Evolutionary conservation across 1,284 basidiomycete genomes (phyloP), one percentile per base, ranked within the genome.

Genomic region (Volvariella volvacea): DNA sequence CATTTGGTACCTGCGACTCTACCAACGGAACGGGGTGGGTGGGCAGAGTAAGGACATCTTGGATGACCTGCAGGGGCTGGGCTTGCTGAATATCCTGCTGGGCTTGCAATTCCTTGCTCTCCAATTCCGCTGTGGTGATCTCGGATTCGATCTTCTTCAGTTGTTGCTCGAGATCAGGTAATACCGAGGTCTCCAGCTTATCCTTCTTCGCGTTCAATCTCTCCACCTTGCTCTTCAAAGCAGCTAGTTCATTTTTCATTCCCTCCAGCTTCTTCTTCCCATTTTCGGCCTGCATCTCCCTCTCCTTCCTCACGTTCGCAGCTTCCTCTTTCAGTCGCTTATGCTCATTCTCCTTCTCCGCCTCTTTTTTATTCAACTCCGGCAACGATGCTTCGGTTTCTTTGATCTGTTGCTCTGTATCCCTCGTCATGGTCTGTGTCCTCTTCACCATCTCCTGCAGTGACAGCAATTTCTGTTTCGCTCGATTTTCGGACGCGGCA

Each of bases 381-480:
- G 79, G 78, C 25, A 83, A 53, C 17, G 67, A 63, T 0, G 57
- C 64, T 56, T 87, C 78, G 10, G 84, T 62, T 22, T 74, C 71
- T 36, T 55, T 56, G 1, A 72, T 68, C 50, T 64, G 57, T 22
- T 70, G 66, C 46, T 84, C 76, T 14, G 78, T 71, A 41, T 83
- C 78, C 39, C 65, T 67, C 4, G 80, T 73, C 1, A 73, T 70
- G 1, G 73, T 73, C 30, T 79, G 71, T 2, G 83, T 76, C 43
- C 83, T 76, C 55, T 83, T 85, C 1, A 81, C 76, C 1, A 85
- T 79, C 55, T 90, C 86, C 56, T 88, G 84, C 22, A 90, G 63
- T 1, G 87, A 83, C 1, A 87, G 71, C 9, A 83, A 76, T 54
- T 87, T 88, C 59, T 89, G 86, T 28, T 77, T 76, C 7, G 79